Evolutionary conservation across 2,329 filamentous ascomycete genomes (phyloP).

Genomic region (Immersiporthe knoxdaviesiana): DNA sequence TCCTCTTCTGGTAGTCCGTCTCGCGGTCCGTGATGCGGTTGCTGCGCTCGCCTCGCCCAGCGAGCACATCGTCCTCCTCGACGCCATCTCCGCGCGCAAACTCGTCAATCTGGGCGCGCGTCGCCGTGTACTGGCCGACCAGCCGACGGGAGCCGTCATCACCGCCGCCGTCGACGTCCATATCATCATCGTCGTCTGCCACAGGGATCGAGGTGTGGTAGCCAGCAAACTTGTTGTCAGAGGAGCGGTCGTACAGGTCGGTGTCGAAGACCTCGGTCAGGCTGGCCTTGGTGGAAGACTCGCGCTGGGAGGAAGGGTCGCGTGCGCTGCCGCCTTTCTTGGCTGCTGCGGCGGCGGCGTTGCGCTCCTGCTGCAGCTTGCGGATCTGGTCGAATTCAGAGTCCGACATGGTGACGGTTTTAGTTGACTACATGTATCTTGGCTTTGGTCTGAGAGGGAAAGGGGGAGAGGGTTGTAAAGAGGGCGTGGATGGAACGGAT

Average conservation of each 20-base stretch:
- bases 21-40: constrained; percentile 90
- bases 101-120: constrained; percentile 89
- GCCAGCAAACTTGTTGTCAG: constrained; percentile 83
- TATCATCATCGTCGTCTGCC: constrained; percentile 78
- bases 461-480: background rate
- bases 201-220: constrained; percentile 90
- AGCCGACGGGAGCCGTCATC: constrained; percentile 75
- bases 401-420: constrained; percentile 62
- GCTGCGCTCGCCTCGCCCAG: constrained; percentile 81
- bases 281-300: constrained; percentile 85
- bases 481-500: background rate
- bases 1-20: constrained; percentile 95
- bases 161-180: constrained; percentile 75
- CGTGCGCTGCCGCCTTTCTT: constrained; percentile 82
- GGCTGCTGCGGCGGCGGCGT: constrained; percentile 72
- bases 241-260: constrained; percentile 79
- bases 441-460: background rate
- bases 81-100: constrained; percentile 83
- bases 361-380: constrained; percentile 90
- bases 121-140: constrained; percentile 95
- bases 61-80: constrained; percentile 88
- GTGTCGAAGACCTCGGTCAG: constrained; percentile 89
- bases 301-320: constrained; percentile 79
- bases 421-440: constrained; percentile 30
- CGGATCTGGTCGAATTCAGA: constrained; percentile 87